These are phyloP conservation scores for Cladosporium sp. DNA, from an alignment of 2,329 filamentous ascomycete species.

Conservation along the genomic window DNA sequence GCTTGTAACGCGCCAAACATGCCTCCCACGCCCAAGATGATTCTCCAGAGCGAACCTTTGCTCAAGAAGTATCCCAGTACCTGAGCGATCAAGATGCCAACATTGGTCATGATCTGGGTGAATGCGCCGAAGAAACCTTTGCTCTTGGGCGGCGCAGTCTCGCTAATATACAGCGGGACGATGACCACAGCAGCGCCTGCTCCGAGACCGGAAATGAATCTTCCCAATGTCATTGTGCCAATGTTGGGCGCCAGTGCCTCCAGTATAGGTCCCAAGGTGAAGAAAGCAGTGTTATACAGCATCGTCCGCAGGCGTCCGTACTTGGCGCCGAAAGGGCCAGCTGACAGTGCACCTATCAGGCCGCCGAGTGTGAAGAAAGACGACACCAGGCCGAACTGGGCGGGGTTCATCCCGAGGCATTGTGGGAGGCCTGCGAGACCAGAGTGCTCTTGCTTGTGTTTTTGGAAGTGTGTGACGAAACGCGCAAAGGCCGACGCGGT, in stretches of 20 bases:
- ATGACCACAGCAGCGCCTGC: slow-evolving; percentile 89
- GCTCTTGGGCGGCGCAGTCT: slow-evolving; percentile 68
- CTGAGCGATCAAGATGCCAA: slow-evolving; percentile 79
- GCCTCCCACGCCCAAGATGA: slow-evolving; percentile 73
- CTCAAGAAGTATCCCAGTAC: slow-evolving; percentile 84
- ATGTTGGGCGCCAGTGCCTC: slow-evolving; percentile 70
- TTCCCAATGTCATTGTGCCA: slow-evolving; percentile 64
- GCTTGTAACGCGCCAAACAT: slow-evolving; percentile 64
- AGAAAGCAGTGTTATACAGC: slow-evolving; percentile 72
- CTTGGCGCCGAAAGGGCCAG: slow-evolving; percentile 73
- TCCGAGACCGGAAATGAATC: slow-evolving; percentile 75
- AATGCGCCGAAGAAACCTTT: slow-evolving; percentile 68
- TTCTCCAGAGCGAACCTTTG: slow-evolving; percentile 72
- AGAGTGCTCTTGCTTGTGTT: neutral
- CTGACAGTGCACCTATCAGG: slow-evolving; percentile 72
- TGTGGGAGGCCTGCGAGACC: slow-evolving; percentile 48
- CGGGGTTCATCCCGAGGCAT: slow-evolving; percentile 84
- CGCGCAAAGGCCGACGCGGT: slow-evolving; percentile 15
- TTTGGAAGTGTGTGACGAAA: slow-evolving; percentile 14
- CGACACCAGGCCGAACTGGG: slow-evolving; percentile 78
- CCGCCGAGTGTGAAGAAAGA: slow-evolving; percentile 91
- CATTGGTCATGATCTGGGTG: slow-evolving; percentile 90
- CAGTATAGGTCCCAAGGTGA: slow-evolving; percentile 68
- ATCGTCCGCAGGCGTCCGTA: slow-evolving; percentile 74
- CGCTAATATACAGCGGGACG: slow-evolving; percentile 90